These are phyloP conservation scores for Pestalotiopsis sp. DNA, from an alignment of 2,329 filamentous ascomycete species.

Conservation along the genomic window DNA sequence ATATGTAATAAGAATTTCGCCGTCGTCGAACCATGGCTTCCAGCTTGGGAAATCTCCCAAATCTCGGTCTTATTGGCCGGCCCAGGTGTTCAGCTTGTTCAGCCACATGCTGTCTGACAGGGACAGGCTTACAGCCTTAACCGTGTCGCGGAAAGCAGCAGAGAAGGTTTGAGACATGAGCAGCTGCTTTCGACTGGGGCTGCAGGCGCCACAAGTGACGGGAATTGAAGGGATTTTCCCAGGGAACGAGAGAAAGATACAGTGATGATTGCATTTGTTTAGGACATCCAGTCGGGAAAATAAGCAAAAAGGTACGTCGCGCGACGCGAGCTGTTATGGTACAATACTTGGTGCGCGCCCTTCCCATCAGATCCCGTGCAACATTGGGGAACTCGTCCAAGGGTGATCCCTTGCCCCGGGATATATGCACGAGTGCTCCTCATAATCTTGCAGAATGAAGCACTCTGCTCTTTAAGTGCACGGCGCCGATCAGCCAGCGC, in stretches of 20 bases:
- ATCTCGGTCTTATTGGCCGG: too few species aligned
- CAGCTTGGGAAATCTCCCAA: too few species aligned
- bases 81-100: too few species aligned
- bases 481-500: neutral
- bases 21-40: too few species aligned
- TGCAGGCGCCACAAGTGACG: too few species aligned
- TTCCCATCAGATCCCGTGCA: neutral
- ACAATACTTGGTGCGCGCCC: neutral
- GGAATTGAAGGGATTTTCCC: too few species aligned
- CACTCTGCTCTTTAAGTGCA: neutral
- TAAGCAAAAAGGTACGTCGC: neutral
- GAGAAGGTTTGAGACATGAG: too few species aligned
- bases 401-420: neutral
- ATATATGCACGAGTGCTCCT: neutral
- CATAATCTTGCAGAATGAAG: neutral
- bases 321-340: neutral
- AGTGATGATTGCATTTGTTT: neutral
- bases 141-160: too few species aligned
- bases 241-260: neutral
- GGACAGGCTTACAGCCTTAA: too few species aligned
- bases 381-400: neutral
- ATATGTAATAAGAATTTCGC: too few species aligned
- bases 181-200: too few species aligned
- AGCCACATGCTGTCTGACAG: too few species aligned
- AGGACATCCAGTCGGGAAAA: neutral